Conservation (phyloP, 768 basidiomycete species). For the Asterophora lycoperdoides region DNA sequence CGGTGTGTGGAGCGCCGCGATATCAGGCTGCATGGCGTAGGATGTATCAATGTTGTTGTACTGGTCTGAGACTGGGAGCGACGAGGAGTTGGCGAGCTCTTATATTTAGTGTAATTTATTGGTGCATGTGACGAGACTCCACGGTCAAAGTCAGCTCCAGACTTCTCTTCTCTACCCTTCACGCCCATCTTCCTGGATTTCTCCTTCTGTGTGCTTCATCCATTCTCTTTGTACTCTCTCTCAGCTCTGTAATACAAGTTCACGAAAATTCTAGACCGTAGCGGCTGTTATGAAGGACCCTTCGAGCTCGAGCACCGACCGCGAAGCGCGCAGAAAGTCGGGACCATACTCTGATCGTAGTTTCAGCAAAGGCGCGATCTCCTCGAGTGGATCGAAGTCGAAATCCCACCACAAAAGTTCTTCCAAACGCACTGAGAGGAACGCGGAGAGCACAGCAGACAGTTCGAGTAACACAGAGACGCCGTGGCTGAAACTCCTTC, state of each 20-base stretch:
- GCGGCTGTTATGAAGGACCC: conserved; percentile 13
- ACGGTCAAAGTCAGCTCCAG: no score
- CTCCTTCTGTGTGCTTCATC: no score
- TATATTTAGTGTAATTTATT: no score
- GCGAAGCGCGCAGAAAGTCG: conserved; percentile 10
- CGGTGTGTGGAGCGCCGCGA: conserved; percentile 39
- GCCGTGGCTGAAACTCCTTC: conserved; percentile 18
- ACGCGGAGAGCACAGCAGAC: background rate
- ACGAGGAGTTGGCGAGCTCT: no score
- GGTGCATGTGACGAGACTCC: no score
- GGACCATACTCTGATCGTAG: background rate
- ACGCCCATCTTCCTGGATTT: no score
- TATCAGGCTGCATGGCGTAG: conserved; percentile 5
- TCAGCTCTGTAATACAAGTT: no score
- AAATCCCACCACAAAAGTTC: background rate
- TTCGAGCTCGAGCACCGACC: conserved; percentile 10
- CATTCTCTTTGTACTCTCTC: no score
- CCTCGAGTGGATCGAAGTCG: background rate
- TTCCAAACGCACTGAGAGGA: background rate
- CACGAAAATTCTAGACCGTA: background rate
- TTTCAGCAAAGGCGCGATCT: background rate
- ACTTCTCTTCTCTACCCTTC: no score
- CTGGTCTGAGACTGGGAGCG: no score
- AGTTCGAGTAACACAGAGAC: background rate
- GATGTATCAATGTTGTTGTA: no score